Conservation (phyloP, 164 flowering plant species). For the Liquidambar formosana region DNA sequence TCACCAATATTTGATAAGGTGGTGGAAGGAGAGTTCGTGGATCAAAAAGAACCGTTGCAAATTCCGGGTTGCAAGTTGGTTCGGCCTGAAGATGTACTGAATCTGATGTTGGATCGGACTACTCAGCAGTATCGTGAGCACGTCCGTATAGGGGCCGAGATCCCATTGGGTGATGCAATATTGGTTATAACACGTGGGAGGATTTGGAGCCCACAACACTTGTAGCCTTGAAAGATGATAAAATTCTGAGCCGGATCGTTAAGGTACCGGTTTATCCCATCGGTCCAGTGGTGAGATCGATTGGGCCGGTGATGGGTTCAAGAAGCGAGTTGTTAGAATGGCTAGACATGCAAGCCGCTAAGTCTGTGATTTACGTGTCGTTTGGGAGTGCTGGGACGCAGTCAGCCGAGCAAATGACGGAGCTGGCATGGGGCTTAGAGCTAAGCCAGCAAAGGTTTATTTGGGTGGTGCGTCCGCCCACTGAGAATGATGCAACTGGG, state of each 20-base stretch:
- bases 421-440: constrained; percentile 53
- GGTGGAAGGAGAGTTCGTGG: constrained; percentile 21
- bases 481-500: constrained; percentile 3
- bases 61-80: constrained; percentile 50
- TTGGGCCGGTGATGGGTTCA: background rate
- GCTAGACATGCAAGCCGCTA: constrained; percentile 34
- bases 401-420: constrained; percentile 28
- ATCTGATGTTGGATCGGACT: constrained; percentile 22
- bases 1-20: constrained; percentile 23
- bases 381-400: constrained; percentile 46
- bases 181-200: constrained; percentile 44
- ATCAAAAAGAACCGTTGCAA: constrained; percentile 18
- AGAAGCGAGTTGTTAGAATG: constrained; percentile 15
- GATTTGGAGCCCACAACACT: constrained; percentile 37
- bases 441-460: constrained; percentile 36
- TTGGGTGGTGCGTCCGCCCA: constrained; percentile 45
- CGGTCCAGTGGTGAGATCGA: constrained; percentile 38
- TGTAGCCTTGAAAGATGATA: constrained; percentile 18
- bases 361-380: constrained; percentile 41
- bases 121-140: constrained; percentile 17
- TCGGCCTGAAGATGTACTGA: constrained; percentile 26
- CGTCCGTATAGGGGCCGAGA: constrained; percentile 12
- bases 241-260: constrained; percentile 3
- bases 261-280: constrained; percentile 34
- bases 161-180: constrained; percentile 35